Evolutionary conservation across 2,329 filamentous ascomycete genomes (phyloP).

Genomic region (Monascus ruber): DNA sequence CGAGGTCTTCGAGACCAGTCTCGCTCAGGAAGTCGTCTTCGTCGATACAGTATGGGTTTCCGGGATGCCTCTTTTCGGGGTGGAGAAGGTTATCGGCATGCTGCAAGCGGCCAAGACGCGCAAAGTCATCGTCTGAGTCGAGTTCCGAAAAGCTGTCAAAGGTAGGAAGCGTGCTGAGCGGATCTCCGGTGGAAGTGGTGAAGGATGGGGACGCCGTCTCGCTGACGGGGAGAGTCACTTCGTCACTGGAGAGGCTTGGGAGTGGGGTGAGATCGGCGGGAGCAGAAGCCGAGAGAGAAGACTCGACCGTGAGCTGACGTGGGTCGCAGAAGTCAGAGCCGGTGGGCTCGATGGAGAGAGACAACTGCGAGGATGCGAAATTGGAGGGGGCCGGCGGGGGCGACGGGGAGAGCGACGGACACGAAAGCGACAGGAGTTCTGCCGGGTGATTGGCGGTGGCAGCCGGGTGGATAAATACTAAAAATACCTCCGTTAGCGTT

Average conservation of each 20-base stretch:
- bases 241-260: conserved; percentile 39
- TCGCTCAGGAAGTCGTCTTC: conserved; percentile 68
- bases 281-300: conserved; percentile 34
- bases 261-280: conserved; percentile 52
- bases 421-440: conserved; percentile 63
- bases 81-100: conserved; percentile 48
- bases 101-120: conserved; percentile 60
- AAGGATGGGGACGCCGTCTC: conserved; percentile 27
- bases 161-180: conserved; percentile 51
- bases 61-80: conserved; percentile 59
- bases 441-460: conserved; percentile 52
- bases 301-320: conserved; percentile 67
- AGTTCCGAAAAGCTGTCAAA: conserved; percentile 85
- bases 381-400: conserved; percentile 63
- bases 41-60: conserved; percentile 59
- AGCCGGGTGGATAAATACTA: conserved; percentile 56
- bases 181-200: conserved; percentile 35
- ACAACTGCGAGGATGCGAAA: conserved; percentile 65
- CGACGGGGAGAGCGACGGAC: conserved; percentile 77
- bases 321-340: conserved; percentile 86
- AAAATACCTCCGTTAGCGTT: conserved; percentile 2
- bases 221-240: conserved; percentile 26
- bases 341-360: conserved; percentile 47
- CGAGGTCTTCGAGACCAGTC: conserved; percentile 64
- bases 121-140: conserved; percentile 82